Conservation (phyloP, 164 flowering plant genomes). For the Aristolochia contorta region DNA sequence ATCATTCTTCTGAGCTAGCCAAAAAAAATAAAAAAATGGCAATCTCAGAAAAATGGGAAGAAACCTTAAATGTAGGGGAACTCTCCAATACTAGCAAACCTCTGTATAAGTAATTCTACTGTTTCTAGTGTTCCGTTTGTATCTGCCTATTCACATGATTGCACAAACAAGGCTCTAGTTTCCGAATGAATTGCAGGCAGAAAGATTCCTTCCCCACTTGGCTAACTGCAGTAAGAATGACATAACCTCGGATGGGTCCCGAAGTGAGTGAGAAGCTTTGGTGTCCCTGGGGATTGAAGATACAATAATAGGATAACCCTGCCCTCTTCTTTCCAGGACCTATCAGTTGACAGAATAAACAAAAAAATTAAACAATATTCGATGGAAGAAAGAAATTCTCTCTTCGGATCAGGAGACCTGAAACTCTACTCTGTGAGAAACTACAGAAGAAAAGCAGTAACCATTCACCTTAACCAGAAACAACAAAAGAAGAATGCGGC, state of each 20-base stretch:
- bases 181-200: neutral
- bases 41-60: neutral
- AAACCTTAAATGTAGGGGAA: neutral
- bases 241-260: constrained; percentile 69
- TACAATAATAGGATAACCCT: constrained; percentile 82
- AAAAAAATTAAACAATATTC: neutral
- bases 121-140: neutral
- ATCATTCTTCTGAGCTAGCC: neutral
- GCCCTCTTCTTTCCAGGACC: constrained; percentile 55
- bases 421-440: neutral
- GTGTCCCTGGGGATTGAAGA: constrained; percentile 79
- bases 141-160: neutral
- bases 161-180: neutral
- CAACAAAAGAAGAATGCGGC: too few relatives aligned
- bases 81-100: neutral
- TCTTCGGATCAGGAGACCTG: neutral
- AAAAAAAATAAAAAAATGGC: neutral
- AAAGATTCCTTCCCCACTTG: constrained; percentile 7
- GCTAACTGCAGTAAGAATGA: constrained; percentile 3
- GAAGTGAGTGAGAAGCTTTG: constrained; percentile 62
- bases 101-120: neutral
- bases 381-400: too few relatives aligned
- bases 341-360: neutral
- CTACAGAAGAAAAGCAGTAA: too few relatives aligned
- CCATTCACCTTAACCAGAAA: too few relatives aligned